Evolutionary conservation across 129 eudicot species (phyloP), one percentile per base, ranked within the genome.

Genomic region (Tanacetum coccineum): DNA sequence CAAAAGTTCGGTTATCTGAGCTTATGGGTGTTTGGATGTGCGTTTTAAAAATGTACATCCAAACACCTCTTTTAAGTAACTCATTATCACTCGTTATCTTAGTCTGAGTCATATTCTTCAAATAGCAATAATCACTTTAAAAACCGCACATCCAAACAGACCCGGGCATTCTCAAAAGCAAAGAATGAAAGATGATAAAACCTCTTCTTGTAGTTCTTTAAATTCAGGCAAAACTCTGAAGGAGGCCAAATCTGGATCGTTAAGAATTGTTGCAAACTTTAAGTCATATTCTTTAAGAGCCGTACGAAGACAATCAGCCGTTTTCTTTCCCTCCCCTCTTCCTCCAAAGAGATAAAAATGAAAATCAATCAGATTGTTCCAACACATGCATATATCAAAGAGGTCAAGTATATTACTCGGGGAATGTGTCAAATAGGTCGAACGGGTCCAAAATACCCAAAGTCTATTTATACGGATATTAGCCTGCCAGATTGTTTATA

Each of bases 231-330:
- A 75, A 50, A 84, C 95, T 76, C 99, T 82, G 70, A 93, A 89
- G 77, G 99, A 82, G 73, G 99, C 99, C 80, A 93, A 81, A 76
- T 93, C 99, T 17, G 99, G 99, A 84, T 93, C 99, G 74, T 93
- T 93, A 15, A 93, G 83, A 76, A 93, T 89, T 68, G 99, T 93
- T 59, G 85, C 96, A 70, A 93, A 93, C 79, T 93, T 93, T 77
- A 93, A 86, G 77, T 82, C 61, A 71, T 86, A 93, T 40, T 93
- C 93, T 81, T 72, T 93, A 66, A 93, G 83, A 77, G 99, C 99
- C 28, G 78, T 86, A 44, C 96, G 99, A 67, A 93, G 83, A 81
- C 92, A 84, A 18, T 89, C 95, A 62, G 88, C 90, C 28, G 96
- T 90, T 77, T 87, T 84, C 83, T 84, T 84, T 79, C 87, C 92